Evolutionary conservation across 192 early-diverging fungal genomes (phyloP), one percentile per base, ranked within the genome.

Genomic region (Linnemannia exigua): DNA sequence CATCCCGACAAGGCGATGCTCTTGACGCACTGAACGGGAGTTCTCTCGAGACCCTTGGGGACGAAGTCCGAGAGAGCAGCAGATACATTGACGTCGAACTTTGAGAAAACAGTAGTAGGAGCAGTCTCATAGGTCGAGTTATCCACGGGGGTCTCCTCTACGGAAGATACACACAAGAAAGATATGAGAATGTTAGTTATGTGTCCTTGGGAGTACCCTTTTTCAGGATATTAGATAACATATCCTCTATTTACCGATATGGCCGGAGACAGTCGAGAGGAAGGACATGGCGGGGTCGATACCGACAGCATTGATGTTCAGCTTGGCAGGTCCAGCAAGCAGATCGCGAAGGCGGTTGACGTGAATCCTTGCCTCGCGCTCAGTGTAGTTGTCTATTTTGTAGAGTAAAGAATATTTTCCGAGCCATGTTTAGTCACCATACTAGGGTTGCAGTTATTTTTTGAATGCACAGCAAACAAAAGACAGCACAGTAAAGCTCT

Each of bases 311-410:
- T 85, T 88, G 28, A 91, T 77, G 17, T 90, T 86, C 16, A 90
- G 90, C 72, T 91, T 93, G 72, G 91, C 89, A 63, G 95, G 95
- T n/a, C 94, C 94, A 54, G 90, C 93, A 33, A 99, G 87, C 38
- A 98, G 86, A 87, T 99, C 98, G 61, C 97, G 93, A 41, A 98
- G 90, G 58, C 97, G 95, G 74, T 90, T 94, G 81, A 99, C 89
- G 80, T 99, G 98, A 47, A 97, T 88, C 44, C 97, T 94, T 12
- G 96, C 94, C 79, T 99, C 98, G 70, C 96, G 94, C 81, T 99
- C 98, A 67, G 94, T 98, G 89, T 98, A 98, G n/a, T 81, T 90
- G 72, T 94, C 95, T 95, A 83, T 58, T 38, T 46, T 9, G 28
- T 3, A 79, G 22, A 8, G 50, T 38, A 48, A 47, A 25, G 15